A percentile compares a stretch with the other conserved stretches of the same genome.
Conservation (phyloP, 305 asterid species). For the Plantago lanceolata region DNA sequence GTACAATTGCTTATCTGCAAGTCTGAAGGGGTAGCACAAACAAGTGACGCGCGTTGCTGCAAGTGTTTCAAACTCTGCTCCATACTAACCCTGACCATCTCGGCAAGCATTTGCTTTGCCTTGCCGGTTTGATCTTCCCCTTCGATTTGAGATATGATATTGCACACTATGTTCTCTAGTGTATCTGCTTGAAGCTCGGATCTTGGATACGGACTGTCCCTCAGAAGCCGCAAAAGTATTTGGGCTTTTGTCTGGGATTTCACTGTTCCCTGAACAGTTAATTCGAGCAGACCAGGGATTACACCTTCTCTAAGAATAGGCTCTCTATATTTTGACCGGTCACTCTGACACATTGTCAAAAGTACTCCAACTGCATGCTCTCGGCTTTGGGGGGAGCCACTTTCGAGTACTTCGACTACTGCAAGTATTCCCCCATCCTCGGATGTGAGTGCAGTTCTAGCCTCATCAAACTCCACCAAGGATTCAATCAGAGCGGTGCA, state of each 20-base stretch:
- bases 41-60: slow-evolving; percentile 70
- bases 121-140: slow-evolving; percentile 74
- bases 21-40: slow-evolving; percentile 53
- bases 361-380: slow-evolving; percentile 89
- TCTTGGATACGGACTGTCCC: slow-evolving; percentile 76
- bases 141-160: slow-evolving; percentile 68
- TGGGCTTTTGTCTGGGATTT: slow-evolving; percentile 73
- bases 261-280: slow-evolving; percentile 79
- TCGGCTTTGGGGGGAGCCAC: slow-evolving; percentile 72
- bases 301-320: slow-evolving; percentile 87
- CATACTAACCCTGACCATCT: slow-evolving; percentile 97
- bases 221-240: slow-evolving; percentile 53
- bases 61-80: slow-evolving; percentile 83
- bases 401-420: slow-evolving; percentile 77
- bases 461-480: slow-evolving; percentile 64
- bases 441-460: slow-evolving; percentile 52
- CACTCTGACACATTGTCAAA: slow-evolving; percentile 66
- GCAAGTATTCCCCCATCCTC: slow-evolving; percentile 90
- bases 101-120: slow-evolving; percentile 84
- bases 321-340: slow-evolving; percentile 70
- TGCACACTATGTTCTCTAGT: slow-evolving; percentile 65
- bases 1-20: slow-evolving; percentile 38
- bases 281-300: slow-evolving; percentile 91
- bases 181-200: slow-evolving; percentile 73
- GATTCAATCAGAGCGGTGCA: slow-evolving; percentile 69